Evolutionary conservation across 176 grass and related monocot species (phyloP), one percentile per base, ranked within the genome.

Genomic region (Cenchrus purpureus): DNA sequence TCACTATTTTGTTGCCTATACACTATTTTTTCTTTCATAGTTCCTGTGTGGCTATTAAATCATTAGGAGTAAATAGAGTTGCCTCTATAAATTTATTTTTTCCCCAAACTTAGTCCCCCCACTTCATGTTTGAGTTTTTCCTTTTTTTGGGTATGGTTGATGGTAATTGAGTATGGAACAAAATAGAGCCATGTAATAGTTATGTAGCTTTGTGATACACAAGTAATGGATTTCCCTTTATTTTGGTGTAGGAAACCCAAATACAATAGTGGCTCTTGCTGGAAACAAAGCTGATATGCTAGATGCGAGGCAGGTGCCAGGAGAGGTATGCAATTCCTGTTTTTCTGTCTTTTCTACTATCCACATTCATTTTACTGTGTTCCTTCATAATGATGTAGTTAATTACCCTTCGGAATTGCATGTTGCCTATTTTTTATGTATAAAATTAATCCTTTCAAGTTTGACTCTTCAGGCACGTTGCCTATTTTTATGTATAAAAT

Each of bases 251-350:
- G 97, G 97, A 84, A 99, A 94, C 55, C 76, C 86, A 14, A 99
- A 84, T 79, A 96, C 89, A 64, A 83, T 99, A 44, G 83, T 95
- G 56, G 94, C 97, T 88, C 90, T 99, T 82, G 94, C 97, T 70
- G 97, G 97, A 69, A 99, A 99, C 74, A 99, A 99, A 73, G 91
- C 89, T 12, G 94, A 99, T 90, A 88, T 99, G 69, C 53, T 89
- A 82, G 97, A 96, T 60, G 78, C 75, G 5, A 99, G 97, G 88
- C 87, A 94, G 90, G 97, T 99, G 60, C 22, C 88, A 53, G 74
- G 77, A 66, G 90, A 99, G 83, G 97, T 94, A 91, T 79, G 60
- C 44, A 60, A 58, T 74, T 69, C 51, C 46, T 74, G 19, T 76
- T 62, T 11, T 74, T 60, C 71, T 80, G 34, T n/a, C 6, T 79